phyloP scores from a whole-genome alignment of 352 stramenopile species.

The Pythium periplocum region DNA sequence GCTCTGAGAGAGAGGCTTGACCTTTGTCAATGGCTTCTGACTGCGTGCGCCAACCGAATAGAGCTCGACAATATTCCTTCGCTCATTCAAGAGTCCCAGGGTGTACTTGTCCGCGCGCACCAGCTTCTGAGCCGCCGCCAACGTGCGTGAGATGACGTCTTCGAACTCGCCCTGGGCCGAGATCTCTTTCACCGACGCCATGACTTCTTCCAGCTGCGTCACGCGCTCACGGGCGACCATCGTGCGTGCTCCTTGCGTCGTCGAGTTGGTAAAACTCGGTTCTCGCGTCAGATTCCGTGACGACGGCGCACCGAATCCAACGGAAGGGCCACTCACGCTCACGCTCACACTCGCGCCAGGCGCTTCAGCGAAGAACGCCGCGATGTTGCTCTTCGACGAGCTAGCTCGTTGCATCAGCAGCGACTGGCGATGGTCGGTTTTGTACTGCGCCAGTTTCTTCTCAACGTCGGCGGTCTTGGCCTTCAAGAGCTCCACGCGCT shows the following conservation, averaged over 20 bases:
- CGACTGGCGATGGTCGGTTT: slow-evolving; percentile 39
- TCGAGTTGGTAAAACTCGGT: background rate
- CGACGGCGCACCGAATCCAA: too few relatives aligned
- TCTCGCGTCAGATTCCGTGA: too few relatives aligned
- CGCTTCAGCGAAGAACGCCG: too few relatives aligned
- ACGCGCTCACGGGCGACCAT: slow-evolving; percentile 40
- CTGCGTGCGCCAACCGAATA: slow-evolving; percentile 26
- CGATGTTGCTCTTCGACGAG: too few relatives aligned
- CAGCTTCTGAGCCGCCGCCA: slow-evolving; percentile 45
- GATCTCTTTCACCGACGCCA: slow-evolving; percentile 50
- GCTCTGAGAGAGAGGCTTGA: too few relatives aligned
- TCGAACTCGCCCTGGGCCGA: slow-evolving; percentile 53
- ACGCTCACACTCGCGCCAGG: too few relatives aligned
- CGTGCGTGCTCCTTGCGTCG: slow-evolving; percentile 9
- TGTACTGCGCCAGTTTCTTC: slow-evolving; percentile 39
- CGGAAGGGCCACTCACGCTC: too few relatives aligned
- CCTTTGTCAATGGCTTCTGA: background rate
- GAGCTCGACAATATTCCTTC: slow-evolving; percentile 50
- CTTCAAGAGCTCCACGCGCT: slow-evolving; percentile 31
- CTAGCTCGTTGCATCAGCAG: slow-evolving; percentile 6
- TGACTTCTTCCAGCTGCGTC: slow-evolving; percentile 50
- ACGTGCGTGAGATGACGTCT: slow-evolving; percentile 44
- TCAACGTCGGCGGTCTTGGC: slow-evolving; percentile 37
- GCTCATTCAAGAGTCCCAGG: slow-evolving; percentile 52
- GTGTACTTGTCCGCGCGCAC: slow-evolving; percentile 62